Percentiles rank a stretch among this genome's conserved stretches.
phyloP scores from a whole-genome alignment of 2,329 filamentous ascomycete species.

The Dactylellina drechsleri region DNA sequence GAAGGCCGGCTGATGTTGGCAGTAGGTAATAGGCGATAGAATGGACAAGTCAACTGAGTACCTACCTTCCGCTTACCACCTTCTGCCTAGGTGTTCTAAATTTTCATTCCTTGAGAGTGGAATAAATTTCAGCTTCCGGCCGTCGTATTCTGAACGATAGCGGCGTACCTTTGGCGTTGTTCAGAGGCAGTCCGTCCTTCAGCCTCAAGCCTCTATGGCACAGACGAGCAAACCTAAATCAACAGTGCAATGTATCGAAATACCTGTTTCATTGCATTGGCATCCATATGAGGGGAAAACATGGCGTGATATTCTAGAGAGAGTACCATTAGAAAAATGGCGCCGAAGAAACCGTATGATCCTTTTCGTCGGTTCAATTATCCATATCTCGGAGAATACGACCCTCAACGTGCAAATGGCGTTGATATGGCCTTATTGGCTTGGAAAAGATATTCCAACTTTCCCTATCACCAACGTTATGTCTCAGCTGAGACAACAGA shows the following conservation, averaged over 20 bases:
- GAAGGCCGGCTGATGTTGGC: slow-evolving; percentile 4
- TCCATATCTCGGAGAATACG: slow-evolving; percentile 51
- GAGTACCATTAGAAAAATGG: slow-evolving; percentile 9
- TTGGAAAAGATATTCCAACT: slow-evolving; percentile 6
- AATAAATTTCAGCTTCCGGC: slow-evolving; percentile 10
- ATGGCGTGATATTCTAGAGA: slow-evolving; percentile 24
- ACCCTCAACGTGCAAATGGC: slow-evolving; percentile 30
- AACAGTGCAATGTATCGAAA: not conserved
- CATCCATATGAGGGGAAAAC: not conserved
- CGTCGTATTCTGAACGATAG: not conserved
- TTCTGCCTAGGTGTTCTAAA: slow-evolving; percentile 38
- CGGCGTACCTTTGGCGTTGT: not conserved
- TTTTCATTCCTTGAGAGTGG: not conserved
- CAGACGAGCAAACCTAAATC: not conserved
- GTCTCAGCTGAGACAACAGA: slow-evolving; percentile 49
- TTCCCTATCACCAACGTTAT: slow-evolving; percentile 20
- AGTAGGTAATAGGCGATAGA: slow-evolving; percentile 27
- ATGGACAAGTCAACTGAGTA: too few relatives aligned
- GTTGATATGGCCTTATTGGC: slow-evolving; percentile 28
- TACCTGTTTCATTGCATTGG: not conserved
- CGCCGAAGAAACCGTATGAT: slow-evolving; percentile 39
- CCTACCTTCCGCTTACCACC: not conserved
- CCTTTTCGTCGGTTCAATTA: slow-evolving; percentile 40
- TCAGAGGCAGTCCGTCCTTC: slow-evolving; percentile 15
- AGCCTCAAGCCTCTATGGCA: slow-evolving; percentile 29